Evolutionary conservation across 2,329 filamentous ascomycete species (phyloP), one percentile per base, ranked within the genome.

Genomic region (Claviceps sp.): DNA sequence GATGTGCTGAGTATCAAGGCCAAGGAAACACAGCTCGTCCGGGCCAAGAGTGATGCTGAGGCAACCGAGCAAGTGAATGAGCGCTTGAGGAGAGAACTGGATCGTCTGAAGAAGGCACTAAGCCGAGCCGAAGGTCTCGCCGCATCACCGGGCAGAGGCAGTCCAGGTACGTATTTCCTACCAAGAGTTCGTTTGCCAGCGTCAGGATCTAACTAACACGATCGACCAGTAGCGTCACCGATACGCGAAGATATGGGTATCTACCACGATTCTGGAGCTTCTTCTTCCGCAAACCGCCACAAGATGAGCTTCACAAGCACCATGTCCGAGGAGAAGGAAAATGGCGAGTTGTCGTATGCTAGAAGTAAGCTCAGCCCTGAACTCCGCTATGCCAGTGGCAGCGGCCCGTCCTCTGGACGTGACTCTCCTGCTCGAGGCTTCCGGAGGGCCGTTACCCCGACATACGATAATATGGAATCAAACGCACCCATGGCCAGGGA

Each of bases 1-100:
- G 91, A 98, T 61, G 89, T 96, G 0, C 75, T 98, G 43, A 93
- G 89, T 60, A 94, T 98, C 71, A 97, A 97, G 67, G 93, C 93
- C 14, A 98, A 98, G 69, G 93, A 98, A 67, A 97, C 93, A 3
- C 93, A 98, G 62, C 78, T 98, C 5, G 91, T 97, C 9, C 84
- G 93, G 45, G 90, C 93, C 11, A 79, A 90, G 51, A 89, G 87
- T 58, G 93, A 98, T 62, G 87, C 85, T 36, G 91, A 97, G 65
- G 82, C 87, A 0, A 87, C 90, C 0, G 89, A 96, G 64, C 84
- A 89, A 61, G 85, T 83, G 54, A 89, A 93, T 50, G 87, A 93
- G 55, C 84, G 87, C 53, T 78, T 95, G 50, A 78, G 86, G 56
- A 82, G 90, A 51, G 93, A 98, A 69, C 84, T 96, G 47, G 93